Conservation (phyloP, 106 monocot species). For the Chionographis japonica region DNA sequence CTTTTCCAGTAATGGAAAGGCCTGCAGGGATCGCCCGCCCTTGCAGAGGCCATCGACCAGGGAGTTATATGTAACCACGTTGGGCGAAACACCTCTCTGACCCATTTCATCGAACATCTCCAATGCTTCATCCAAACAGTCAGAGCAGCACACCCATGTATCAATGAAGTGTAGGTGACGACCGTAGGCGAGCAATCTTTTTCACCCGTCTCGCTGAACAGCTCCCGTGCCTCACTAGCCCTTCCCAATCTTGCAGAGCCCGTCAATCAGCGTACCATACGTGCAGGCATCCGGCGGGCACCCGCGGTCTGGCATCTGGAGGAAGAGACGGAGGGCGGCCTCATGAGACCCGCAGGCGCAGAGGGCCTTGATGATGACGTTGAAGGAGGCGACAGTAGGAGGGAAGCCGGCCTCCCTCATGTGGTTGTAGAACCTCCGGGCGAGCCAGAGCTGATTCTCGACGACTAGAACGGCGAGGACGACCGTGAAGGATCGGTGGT, state of each 20-base stretch:
- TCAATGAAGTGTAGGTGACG: conserved; percentile 57
- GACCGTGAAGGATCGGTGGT: conserved; percentile 52
- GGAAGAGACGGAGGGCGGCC: conserved; percentile 43
- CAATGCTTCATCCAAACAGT: conserved; percentile 36
- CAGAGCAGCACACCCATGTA: conserved; percentile 43
- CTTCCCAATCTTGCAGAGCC: conserved; percentile 47
- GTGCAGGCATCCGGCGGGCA: conserved; percentile 53
- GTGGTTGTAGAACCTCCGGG: conserved; percentile 37
- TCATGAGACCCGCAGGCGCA: conserved; percentile 34
- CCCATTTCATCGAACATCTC: conserved; percentile 60
- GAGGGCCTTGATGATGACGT: conserved; percentile 74
- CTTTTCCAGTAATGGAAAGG: conserved; percentile 33
- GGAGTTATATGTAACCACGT: conserved; percentile 70
- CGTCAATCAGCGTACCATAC: conserved; percentile 68
- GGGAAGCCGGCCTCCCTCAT: conserved; percentile 44
- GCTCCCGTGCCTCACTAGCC: conserved; percentile 31
- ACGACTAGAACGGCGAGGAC: conserved; percentile 62
- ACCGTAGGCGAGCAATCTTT: conserved; percentile 39
- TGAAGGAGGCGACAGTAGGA: conserved; percentile 45
- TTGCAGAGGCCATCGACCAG: conserved; percentile 79
- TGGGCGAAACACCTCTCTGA: conserved; percentile 41
- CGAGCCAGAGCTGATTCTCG: conserved; percentile 35
- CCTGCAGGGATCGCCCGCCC: conserved; percentile 41
- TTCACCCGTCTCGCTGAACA: conserved; percentile 61
- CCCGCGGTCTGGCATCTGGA: conserved; percentile 27